Percentiles rank a stretch among this genome's conserved stretches.
phyloP scores from a whole-genome alignment of 108 stramenopile genomes.

The Stephanodiscus minutulus region DNA sequence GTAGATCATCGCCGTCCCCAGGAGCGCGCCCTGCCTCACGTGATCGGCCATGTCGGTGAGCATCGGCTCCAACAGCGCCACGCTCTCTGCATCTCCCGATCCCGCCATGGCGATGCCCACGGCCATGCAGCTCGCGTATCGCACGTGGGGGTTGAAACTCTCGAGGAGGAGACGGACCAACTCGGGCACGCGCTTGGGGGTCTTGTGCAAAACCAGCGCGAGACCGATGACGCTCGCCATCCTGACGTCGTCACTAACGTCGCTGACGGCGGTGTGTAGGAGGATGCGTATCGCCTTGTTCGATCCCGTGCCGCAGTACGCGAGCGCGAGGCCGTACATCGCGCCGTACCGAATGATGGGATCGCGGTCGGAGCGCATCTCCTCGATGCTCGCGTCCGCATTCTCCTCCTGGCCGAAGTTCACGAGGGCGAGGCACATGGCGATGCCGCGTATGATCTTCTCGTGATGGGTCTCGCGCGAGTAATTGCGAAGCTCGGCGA shows the following conservation, averaged over 20 bases:
- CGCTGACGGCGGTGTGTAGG: conserved; percentile 97
- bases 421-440: conserved; percentile 94
- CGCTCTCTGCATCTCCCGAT: conserved; percentile 90
- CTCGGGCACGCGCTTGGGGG: conserved; percentile 92
- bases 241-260: conserved; percentile 98
- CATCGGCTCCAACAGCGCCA: conserved; percentile 98
- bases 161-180: conserved; percentile 95
- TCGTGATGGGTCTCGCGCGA: conserved; percentile 98
- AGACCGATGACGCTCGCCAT: conserved; percentile 98
- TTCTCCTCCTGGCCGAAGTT: conserved; percentile 96
- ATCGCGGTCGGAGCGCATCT: conserved; percentile 94
- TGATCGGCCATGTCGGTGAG: conserved; percentile 97
- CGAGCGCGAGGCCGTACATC: conserved; percentile 95
- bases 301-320: conserved; percentile 96
- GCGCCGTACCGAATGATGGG: conserved; percentile 98
- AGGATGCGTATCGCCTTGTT: conserved; percentile 96
- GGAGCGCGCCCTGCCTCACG: conserved; percentile 97
- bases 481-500: conserved; percentile 92
- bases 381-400: conserved; percentile 95
- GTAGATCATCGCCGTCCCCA: conserved; percentile 97
- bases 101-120: conserved; percentile 98
- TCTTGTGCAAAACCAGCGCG: conserved; percentile 97
- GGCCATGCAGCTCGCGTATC: conserved; percentile 99
- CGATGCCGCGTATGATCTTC: conserved; percentile 98
- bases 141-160: conserved; percentile 99